These are phyloP conservation scores for Hypholoma sublateritium DNA, from an alignment of 768 basidiomycete genomes.

Conservation along the genomic window DNA sequence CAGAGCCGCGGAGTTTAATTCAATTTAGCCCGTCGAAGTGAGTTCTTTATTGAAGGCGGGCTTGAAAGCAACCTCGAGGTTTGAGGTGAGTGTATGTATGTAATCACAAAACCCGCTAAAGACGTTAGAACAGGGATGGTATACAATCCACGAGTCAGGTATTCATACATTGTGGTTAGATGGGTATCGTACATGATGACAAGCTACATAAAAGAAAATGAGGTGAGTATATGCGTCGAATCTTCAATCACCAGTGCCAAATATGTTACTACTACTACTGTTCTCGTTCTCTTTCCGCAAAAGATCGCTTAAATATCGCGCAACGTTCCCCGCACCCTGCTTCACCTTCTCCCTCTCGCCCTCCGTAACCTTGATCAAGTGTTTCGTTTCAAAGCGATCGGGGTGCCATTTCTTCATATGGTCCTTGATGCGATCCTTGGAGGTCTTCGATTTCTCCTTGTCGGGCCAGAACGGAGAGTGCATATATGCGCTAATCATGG, in stretches of 20 bases:
- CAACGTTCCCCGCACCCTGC: constrained; percentile 72
- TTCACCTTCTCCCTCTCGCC: constrained; percentile 65
- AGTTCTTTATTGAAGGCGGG: no score
- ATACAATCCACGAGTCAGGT: constrained; percentile 3
- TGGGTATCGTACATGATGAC: constrained; percentile 21
- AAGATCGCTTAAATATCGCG: constrained; percentile 69
- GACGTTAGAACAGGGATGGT: not conserved
- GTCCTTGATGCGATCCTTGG: constrained; percentile 76
- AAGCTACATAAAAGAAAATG: constrained; percentile 16
- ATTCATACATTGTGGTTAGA: constrained; percentile 13
- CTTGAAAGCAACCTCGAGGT: no score
- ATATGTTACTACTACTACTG: constrained; percentile 17
- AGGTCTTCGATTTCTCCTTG: constrained; percentile 47
- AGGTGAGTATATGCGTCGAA: constrained; percentile 11
- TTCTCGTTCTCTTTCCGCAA: constrained; percentile 49
- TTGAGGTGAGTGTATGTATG: not conserved
- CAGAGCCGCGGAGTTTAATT: no score
- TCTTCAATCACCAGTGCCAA: constrained; percentile 12
- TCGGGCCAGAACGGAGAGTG: constrained; percentile 54
- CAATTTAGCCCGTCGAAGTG: no score
- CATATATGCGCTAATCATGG: constrained; percentile 61
- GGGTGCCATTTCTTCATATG: constrained; percentile 80
- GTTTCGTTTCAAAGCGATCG: constrained; percentile 75
- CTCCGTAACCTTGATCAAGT: constrained; percentile 61
- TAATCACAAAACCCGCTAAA: not conserved